Conservation (phyloP, 805 yeast species). For the Wickerhamomyces ciferrii region DNA sequence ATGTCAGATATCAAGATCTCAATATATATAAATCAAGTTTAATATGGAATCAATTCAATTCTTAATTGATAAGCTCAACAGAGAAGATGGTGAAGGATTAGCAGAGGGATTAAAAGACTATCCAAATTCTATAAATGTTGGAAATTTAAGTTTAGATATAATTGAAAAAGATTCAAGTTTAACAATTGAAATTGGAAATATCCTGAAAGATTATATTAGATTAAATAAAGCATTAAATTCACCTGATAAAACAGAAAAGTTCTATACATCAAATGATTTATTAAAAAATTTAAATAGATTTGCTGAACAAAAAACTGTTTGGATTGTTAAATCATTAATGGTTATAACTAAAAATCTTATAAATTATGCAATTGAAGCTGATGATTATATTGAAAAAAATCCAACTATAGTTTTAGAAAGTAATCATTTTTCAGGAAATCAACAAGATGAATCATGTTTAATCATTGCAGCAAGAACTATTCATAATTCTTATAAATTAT, state of each 20-base stretch:
- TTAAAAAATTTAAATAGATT: slow-evolving; percentile 43
- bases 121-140: background rate
- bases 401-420: slow-evolving; percentile 5
- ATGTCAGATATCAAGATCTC: no score
- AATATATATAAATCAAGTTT: slow-evolving; percentile 7
- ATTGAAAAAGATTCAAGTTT: background rate
- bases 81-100: slow-evolving; percentile 2
- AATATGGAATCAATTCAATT: slow-evolving; percentile 3
- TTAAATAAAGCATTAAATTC: slow-evolving; percentile 28
- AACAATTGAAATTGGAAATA: slow-evolving; percentile 7
- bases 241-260: slow-evolving; percentile 24
- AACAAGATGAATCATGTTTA: slow-evolving; percentile 27
- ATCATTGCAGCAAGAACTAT: slow-evolving; percentile 59
- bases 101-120: background rate
- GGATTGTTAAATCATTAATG: slow-evolving; percentile 44
- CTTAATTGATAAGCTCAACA: background rate
- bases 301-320: slow-evolving; percentile 46
- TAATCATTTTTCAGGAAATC: slow-evolving; percentile 14
- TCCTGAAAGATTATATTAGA: slow-evolving; percentile 27
- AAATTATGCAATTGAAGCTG: slow-evolving; percentile 17
- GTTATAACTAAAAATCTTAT: slow-evolving; percentile 34
- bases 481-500: slow-evolving; percentile 69
- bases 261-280: slow-evolving; percentile 30
- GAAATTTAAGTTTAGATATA: background rate
- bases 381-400: slow-evolving; percentile 13